Evolutionary conservation across 106 monocot species (phyloP), one percentile per base, ranked within the genome.

Genomic region (Alisma plantagoaquatica): DNA sequence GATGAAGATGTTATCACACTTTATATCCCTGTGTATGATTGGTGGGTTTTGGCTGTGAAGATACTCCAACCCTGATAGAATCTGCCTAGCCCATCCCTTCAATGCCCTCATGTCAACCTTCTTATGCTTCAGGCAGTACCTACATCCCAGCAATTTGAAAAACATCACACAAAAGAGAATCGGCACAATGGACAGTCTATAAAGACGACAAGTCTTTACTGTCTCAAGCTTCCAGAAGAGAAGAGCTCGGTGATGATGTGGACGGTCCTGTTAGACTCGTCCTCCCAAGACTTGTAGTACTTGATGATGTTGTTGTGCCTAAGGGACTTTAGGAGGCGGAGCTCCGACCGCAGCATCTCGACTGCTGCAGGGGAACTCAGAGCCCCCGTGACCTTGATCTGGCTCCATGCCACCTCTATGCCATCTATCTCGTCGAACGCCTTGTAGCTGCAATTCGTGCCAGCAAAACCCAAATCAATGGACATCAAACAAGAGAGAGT

Each of bases 1-100:
- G 19, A 88, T 73, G 49, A 82, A 87, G 49, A 87, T 78, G 54
- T 82, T 87, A 52, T 87, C 87, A 68, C 87, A 87, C 46, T 87
- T 81, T 41, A 87, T 51, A 48, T 86, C 86, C 55, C 86, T 68
- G 64, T 86, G 86, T 30, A 86, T 81, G 31, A 87, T 63, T 1
- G 81, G 77, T 15, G 81, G 77, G 5, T 76, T 62, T 12, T 70
- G 83, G 26, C 66, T 57, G 61, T 88, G 88, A 9, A 88, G 78
- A 62, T 79, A 88, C 41, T 61, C 32, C 31, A 88, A 51, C 3
- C 88, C 88, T 43, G 4, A 31, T 46, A 88, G 29, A 63, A 88
- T 83, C 60, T 88, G 83, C 52, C 70, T 75, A 3, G 82, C 78
- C 87, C 87, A 83, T 58, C 66, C 51, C 47, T 79, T 88, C 55